Conservation (phyloP, 116 monocot genomes). For the Phalaenopsis hybrid region DNA sequence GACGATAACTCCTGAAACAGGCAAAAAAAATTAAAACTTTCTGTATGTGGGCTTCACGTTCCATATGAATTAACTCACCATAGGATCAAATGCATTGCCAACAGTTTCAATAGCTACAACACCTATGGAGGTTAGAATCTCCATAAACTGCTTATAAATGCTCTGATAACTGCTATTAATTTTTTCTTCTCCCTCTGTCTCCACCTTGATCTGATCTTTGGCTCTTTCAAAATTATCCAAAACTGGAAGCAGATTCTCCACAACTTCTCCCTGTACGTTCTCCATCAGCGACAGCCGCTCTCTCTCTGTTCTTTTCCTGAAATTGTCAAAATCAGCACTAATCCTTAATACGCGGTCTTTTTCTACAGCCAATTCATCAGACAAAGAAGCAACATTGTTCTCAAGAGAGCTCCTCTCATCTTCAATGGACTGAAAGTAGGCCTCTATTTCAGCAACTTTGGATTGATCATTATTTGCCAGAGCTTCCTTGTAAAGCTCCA, state of each 20-base stretch:
- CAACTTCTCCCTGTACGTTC: conserved; percentile 65
- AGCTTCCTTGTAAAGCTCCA: conserved; percentile 67
- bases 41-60: not conserved
- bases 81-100: conserved; percentile 69
- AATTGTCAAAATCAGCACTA: conserved; percentile 83
- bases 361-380: conserved; percentile 38
- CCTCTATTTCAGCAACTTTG: conserved; percentile 45
- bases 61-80: conserved; percentile 43
- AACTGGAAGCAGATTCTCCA: conserved; percentile 70
- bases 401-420: conserved; percentile 48
- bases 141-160: conserved; percentile 76
- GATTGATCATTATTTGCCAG: conserved; percentile 47
- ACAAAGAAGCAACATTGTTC: conserved; percentile 30
- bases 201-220: conserved; percentile 71
- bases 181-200: conserved; percentile 72
- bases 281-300: conserved; percentile 52
- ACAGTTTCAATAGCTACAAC: conserved; percentile 69
- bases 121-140: conserved; percentile 53
- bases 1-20: not conserved
- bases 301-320: conserved; percentile 53
- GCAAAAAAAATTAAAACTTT: not conserved
- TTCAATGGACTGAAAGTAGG: conserved; percentile 51
- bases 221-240: conserved; percentile 88
- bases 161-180: conserved; percentile 81
- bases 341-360: conserved; percentile 59